These are phyloP conservation scores for Cyberlindnera saturnus DNA, from an alignment of 805 yeast species.

Conservation along the genomic window DNA sequence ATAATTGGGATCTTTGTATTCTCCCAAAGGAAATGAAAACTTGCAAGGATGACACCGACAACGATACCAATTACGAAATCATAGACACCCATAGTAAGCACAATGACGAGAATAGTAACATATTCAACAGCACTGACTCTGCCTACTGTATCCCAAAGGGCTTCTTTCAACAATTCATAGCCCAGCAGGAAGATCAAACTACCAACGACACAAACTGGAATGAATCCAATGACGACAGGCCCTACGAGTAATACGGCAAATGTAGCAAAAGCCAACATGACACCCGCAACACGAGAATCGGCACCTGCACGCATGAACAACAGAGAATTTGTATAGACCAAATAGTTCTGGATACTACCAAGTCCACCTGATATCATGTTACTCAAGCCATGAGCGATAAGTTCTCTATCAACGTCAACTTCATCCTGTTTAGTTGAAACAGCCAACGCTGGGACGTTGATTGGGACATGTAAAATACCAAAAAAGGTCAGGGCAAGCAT, in stretches of 20 bases:
- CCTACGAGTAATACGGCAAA: constrained; percentile 78
- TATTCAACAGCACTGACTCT: constrained; percentile 74
- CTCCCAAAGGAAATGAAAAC: constrained; percentile 90
- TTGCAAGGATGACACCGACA: constrained; percentile 86
- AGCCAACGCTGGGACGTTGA: constrained; percentile 95
- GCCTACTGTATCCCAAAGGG: constrained; percentile 79
- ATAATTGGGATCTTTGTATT: constrained; percentile 83
- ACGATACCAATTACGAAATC: constrained; percentile 92
- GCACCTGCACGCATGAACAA: constrained; percentile 94
- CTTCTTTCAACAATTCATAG: constrained; percentile 82
- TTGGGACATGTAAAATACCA: constrained; percentile 94
- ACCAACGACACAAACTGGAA: constrained; percentile 95
- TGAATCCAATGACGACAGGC: constrained; percentile 86
- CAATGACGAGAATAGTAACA: constrained; percentile 75
- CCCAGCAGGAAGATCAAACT: constrained; percentile 86
- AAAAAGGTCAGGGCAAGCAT: constrained; percentile 95
- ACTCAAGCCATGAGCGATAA: constrained; percentile 91
- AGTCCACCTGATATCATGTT: constrained; percentile 75
- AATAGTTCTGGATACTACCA: constrained; percentile 90
- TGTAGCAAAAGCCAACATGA: constrained; percentile 82
- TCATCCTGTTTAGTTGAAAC: constrained; percentile 79
- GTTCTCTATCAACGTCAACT: constrained; percentile 85
- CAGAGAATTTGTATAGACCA: constrained; percentile 92
- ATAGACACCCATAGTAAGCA: constrained; percentile 91
- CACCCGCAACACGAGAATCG: constrained; percentile 81